Base-by-base conservation (phyloP, 2,329 filamentous ascomycete species). In the Lecanosticta acicola region DNA sequence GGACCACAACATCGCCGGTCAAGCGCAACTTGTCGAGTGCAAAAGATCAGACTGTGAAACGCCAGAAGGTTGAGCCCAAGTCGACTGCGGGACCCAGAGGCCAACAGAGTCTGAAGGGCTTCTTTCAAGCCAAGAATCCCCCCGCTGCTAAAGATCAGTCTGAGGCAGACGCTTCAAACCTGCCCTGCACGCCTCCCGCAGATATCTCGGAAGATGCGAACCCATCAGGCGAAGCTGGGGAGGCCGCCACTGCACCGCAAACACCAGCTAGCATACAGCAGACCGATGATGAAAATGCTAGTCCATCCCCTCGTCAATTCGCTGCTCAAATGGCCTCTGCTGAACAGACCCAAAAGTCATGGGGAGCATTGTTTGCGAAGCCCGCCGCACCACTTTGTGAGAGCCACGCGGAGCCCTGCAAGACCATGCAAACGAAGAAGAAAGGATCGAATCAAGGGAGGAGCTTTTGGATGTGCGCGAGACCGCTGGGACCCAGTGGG, bases 381-480 rank as follows among this genome's bases (percentile, higher is more conserved):
- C 82, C 85, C 46, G 70, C 79, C 1, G 74, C 80, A 1, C 93
- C 93, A 1, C 78, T 77, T 46, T 98, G 93, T 63, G 89, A 96
- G 57, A 69, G 71, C 39, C 93, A 98, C 61, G 75, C 81, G 43
- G 90, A 97, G 58, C 85, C 87, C 2, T 97, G 93, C 66, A 85
- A 89, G 53, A 87, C 77, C 54, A 71, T 91, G 41, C 77, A 83
- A 14, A 95, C 90, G 1, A 96, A 91, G 71, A 97, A 97, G 63
- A 76, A 87, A 0, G 93, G 93, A 1, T 71, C 87, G 52, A 98
- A 97, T 60, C 83, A 76, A 53, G 81, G 81, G 0, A 69, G 81
- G 19, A 74, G 75, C 7, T 85, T 84, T 61, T 85, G 78, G 78
- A 81, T 83, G 59, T 85, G 81, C 60, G 65, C 77, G 63, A 68